Evolutionary conservation across 2,329 filamentous ascomycete genomes (phyloP).

Genomic region (Albifimbria verrucaria): DNA sequence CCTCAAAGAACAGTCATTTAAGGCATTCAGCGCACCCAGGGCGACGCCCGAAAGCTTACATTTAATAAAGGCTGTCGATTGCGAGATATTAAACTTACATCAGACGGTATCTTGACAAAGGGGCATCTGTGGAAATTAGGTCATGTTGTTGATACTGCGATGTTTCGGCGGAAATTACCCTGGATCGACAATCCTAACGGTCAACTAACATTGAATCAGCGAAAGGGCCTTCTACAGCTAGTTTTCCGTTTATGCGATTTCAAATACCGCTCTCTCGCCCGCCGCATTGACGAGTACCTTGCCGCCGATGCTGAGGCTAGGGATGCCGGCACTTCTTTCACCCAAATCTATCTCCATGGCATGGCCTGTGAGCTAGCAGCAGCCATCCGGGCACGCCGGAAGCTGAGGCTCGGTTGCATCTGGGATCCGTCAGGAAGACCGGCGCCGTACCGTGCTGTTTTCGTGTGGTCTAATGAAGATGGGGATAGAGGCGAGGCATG

Average conservation of each 20-base stretch:
- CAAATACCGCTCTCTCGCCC: background rate
- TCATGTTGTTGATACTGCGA: slow-evolving; percentile 11
- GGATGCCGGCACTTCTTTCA: slow-evolving; percentile 8
- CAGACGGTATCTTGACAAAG: slow-evolving; percentile 14
- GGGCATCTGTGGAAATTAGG: slow-evolving; percentile 24
- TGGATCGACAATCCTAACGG: slow-evolving; percentile 12
- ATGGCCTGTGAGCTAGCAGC: slow-evolving; percentile 9
- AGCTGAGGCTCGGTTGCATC: slow-evolving; percentile 9
- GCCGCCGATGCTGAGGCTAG: slow-evolving; percentile 5
- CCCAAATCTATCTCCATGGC: slow-evolving; percentile 7
- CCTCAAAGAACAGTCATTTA: slow-evolving; percentile 13
- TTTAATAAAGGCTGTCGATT: slow-evolving; percentile 24
- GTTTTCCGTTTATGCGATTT: background rate
- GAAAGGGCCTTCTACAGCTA: slow-evolving; percentile 7
- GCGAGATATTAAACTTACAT: slow-evolving; percentile 10
- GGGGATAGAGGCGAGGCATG: background rate
- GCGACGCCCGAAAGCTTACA: slow-evolving; percentile 12
- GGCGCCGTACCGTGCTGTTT: slow-evolving; percentile 7
- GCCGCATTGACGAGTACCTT: slow-evolving; percentile 8
- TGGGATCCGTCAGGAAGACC: slow-evolving; percentile 2
- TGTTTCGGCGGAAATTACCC: slow-evolving; percentile 6
- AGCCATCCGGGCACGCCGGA: slow-evolving; percentile 7
- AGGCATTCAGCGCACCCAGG: slow-evolving; percentile 9
- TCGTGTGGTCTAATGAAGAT: slow-evolving; percentile 7
- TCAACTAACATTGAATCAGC: slow-evolving; percentile 7